Evolutionary conservation across 2,329 filamentous ascomycete species (phyloP).

Genomic region (Penicillium nordicum): DNA sequence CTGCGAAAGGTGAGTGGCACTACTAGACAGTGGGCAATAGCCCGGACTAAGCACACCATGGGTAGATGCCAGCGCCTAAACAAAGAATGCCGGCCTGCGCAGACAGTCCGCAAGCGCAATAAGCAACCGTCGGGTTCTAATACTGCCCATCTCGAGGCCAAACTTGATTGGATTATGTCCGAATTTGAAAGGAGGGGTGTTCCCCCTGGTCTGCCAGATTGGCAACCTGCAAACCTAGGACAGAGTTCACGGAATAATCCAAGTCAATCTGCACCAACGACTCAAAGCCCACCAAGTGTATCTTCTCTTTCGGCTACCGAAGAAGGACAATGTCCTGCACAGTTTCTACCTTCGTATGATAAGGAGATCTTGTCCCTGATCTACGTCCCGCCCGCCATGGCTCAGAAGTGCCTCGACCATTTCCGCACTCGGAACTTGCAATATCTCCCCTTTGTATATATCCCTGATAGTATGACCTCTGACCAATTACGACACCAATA

Average conservation of each 20-base stretch:
- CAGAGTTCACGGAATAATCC: neutral
- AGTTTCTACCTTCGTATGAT: neutral
- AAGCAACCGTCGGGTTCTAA: constrained; percentile 23
- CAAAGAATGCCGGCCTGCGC: constrained; percentile 42
- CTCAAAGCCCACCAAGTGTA: constrained; percentile 2
- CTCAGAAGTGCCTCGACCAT: constrained; percentile 15
- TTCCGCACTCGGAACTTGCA: constrained; percentile 26
- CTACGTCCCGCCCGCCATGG: constrained; percentile 15
- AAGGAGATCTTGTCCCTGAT: constrained; percentile 12
- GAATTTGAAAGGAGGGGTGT: constrained; percentile 25
- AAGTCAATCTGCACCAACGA: neutral
- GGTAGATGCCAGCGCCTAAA: constrained; percentile 44
- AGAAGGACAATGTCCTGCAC: neutral
- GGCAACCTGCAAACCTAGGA: constrained; percentile 8
- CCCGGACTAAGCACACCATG: constrained; percentile 1
- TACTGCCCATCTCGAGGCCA: constrained; percentile 29
- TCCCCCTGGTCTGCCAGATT: constrained; percentile 12
- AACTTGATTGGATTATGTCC: constrained; percentile 29
- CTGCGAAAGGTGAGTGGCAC: constrained; percentile 26
- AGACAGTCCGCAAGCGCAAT: constrained; percentile 32
- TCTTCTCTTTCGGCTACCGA: neutral
- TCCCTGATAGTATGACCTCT: constrained; percentile 23
- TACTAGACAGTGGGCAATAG: neutral
- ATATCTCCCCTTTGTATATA: constrained; percentile 28
- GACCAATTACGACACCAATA: constrained; percentile 29